Evolutionary conservation across 345 rosid genomes (phyloP).

Genomic region (Trapa incisa): DNA sequence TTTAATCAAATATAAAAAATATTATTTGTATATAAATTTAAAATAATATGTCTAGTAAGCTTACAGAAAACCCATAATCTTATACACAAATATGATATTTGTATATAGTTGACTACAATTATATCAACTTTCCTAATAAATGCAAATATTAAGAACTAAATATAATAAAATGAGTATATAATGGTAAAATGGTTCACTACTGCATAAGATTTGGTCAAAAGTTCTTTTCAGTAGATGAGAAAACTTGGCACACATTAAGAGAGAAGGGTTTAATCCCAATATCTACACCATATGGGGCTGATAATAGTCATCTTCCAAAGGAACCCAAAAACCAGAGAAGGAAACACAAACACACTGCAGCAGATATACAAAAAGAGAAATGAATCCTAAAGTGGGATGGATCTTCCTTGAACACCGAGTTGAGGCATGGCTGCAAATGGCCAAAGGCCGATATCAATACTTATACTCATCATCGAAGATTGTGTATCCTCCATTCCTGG

Average conservation of each 20-base stretch:
- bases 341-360: not conserved
- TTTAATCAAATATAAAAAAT: no score
- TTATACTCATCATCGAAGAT: constrained; percentile 1
- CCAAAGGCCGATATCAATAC: not conserved
- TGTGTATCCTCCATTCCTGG: not conserved
- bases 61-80: no score
- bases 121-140: no score
- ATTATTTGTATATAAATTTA: no score
- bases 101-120: no score
- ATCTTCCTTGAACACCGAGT: not conserved
- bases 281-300: not conserved
- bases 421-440: not conserved
- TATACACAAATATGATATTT: no score
- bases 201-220: no score
- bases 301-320: not conserved
- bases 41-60: no score
- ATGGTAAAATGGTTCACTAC: no score
- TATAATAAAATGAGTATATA: no score
- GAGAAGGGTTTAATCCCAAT: not conserved
- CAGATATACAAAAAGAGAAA: not conserved
- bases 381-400: not conserved
- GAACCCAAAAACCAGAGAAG: not conserved
- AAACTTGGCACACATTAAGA: not conserved
- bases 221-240: no score
- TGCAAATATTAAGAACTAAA: no score